Evolutionary conservation across 768 basidiomycete genomes (phyloP).

Genomic region (Panellus pusillus): DNA sequence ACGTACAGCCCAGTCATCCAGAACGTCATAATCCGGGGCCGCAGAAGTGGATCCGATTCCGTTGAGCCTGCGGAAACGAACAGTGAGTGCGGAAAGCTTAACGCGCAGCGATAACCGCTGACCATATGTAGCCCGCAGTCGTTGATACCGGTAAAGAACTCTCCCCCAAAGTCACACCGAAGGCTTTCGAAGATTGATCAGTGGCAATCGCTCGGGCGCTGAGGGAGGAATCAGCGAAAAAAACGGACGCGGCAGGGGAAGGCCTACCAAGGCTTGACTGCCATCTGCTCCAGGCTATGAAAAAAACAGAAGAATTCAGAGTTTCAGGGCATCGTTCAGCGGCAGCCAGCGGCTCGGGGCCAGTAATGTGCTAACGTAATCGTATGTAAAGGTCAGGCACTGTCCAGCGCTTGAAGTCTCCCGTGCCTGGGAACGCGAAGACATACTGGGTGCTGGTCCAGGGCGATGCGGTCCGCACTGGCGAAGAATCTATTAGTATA

Average conservation of each 20-base stretch:
- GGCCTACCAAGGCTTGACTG: slow-evolving; percentile 45
- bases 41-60: slow-evolving; percentile 41
- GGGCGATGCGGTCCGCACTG: slow-evolving; percentile 70
- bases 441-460: slow-evolving; percentile 81
- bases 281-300: slow-evolving; percentile 39
- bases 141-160: slow-evolving; percentile 79
- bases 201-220: slow-evolving; percentile 53
- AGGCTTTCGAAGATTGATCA: slow-evolving; percentile 62
- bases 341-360: not conserved
- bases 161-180: slow-evolving; percentile 84
- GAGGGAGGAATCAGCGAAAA: slow-evolving; percentile 11
- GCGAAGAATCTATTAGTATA: slow-evolving; percentile 57
- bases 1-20: slow-evolving; percentile 48
- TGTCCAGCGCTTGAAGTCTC: slow-evolving; percentile 17
- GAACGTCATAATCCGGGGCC: slow-evolving; percentile 36
- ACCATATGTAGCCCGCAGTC: slow-evolving; percentile 72
- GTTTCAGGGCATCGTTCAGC: not conserved
- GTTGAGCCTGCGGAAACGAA: slow-evolving; percentile 39
- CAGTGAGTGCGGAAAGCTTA: slow-evolving; percentile 13
- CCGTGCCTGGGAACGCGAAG: slow-evolving; percentile 42
- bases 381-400: slow-evolving; percentile 47
- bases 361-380: slow-evolving; percentile 40
- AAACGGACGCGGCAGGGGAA: slow-evolving; percentile 25
- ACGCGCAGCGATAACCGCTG: slow-evolving; percentile 31
- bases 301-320: slow-evolving; percentile 8